Evolutionary conservation across 257 asterid genomes (phyloP).

Genomic region (Solanum medicagineum): DNA sequence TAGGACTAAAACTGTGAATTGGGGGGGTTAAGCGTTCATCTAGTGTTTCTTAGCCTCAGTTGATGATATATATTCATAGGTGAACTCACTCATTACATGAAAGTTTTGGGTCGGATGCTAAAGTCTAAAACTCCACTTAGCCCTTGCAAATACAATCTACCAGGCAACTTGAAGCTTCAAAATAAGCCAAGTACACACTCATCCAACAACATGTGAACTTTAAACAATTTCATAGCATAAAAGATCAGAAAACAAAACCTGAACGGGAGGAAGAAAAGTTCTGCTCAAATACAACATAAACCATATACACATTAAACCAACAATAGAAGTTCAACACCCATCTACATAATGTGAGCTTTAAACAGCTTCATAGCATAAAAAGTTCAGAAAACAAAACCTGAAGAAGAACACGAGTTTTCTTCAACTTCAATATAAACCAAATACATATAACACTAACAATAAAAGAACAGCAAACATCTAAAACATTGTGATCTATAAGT

Average conservation of each 20-base stretch:
- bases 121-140: background rate
- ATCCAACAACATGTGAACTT: background rate
- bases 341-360: background rate
- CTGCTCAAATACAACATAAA: background rate
- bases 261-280: background rate
- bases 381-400: background rate
- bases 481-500: background rate
- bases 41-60: background rate
- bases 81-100: background rate
- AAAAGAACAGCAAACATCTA: background rate
- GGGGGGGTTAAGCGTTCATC: background rate
- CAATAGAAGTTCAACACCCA: background rate
- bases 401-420: background rate
- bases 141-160: background rate
- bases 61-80: background rate
- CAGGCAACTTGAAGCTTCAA: background rate
- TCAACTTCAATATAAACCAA: background rate
- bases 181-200: background rate
- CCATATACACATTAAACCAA: background rate
- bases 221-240: background rate
- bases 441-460: background rate
- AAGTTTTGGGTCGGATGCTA: background rate
- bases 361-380: background rate
- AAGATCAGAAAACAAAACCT: background rate
- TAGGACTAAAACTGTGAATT: background rate